phyloP scores from a whole-genome alignment of 1,284 basidiomycete genomes.

The Sporisorium reilianum region DNA sequence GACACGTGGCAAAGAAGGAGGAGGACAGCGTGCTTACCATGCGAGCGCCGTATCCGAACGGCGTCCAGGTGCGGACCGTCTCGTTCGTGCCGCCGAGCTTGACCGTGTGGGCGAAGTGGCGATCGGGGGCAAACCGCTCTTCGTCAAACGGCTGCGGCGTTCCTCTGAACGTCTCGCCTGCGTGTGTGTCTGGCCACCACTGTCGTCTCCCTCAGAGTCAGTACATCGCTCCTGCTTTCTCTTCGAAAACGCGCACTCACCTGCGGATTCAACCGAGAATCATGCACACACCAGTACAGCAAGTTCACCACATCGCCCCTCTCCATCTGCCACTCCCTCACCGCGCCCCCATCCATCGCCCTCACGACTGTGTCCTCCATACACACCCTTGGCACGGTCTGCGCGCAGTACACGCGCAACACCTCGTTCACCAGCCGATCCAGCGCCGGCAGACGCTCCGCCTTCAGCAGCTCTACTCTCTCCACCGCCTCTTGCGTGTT shows the following conservation, averaged over 20 bases:
- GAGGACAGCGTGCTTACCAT: not conserved
- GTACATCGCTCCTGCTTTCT: not conserved
- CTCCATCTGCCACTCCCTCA: conserved; percentile 15
- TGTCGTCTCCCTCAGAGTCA: not conserved
- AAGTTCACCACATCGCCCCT: conserved; percentile 23
- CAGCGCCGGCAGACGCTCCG: conserved; percentile 13
- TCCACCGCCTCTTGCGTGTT: not conserved
- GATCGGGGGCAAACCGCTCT: conserved; percentile 10
- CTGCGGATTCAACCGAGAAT: conserved; percentile 2
- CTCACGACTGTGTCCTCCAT: conserved; percentile 17
- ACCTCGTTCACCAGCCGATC: conserved; percentile 23
- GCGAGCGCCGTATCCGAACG: conserved; percentile 19
- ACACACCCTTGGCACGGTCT: conserved; percentile 21
- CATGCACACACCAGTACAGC: conserved; percentile 23
- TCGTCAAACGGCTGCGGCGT: conserved; percentile 21
- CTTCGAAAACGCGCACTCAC: not conserved
- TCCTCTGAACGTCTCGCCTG: conserved; percentile 6
- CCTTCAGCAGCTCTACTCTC: conserved; percentile 17
- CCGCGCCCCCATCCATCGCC: conserved; percentile 2
- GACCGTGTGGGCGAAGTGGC: not conserved
- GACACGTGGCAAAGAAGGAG: no score
- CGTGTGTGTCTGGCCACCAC: conserved; percentile 18
- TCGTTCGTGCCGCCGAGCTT: conserved; percentile 10
- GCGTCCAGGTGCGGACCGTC: conserved; percentile 20
- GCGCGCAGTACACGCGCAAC: conserved; percentile 16